Evolutionary conservation across 345 rosid genomes (phyloP), one percentile per base, ranked within the genome.

Genomic region (Salix exigua): DNA sequence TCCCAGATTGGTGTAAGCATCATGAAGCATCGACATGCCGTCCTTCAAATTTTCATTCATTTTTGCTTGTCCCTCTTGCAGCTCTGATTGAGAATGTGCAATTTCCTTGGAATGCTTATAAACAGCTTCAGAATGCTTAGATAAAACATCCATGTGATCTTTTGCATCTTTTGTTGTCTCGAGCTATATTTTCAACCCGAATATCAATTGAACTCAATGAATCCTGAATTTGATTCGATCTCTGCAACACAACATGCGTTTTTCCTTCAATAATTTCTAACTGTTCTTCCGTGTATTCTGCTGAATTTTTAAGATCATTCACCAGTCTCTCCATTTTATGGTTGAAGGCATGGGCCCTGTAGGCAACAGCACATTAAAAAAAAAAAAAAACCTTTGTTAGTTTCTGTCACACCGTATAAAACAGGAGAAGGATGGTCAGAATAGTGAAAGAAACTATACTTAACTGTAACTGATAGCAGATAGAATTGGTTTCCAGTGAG

Each of bases 381-480:
- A 33, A 68, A 62, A 23, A 9, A n/a, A n/a, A n/a, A n/a, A n/a
- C n/a, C 26, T 40, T 16, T 4, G 28, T 68, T 7, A 73, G 33
- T 37, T 46, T 37, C n/a, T 40, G 18, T 28, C 48, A 13, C 18
- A 31, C 23, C 14, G 1, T 50, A 51, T 26, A 6, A 73, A 61
- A 73, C 31, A 72, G 13, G 50, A 46, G 50, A 46, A 46, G 50
- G 4, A 19, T 4, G 46, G 66, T 12, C 8, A 63, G 12, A 25
- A 14, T 0, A 68, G 5, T 17, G 42, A 30, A 60, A 75, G 4
- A 19, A 44, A 17, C 21, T 3, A 58, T 68, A 80, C 82, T 84
- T 33, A 77, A 88, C 98, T 91, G 97, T 80, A 95, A 79, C 78
- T 93, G 98, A 74, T 93, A 85, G 80, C 98, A 95, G 79, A 95